Evolutionary conservation across 1,139 yeast species (phyloP), one percentile per base, ranked within the genome.

Genomic region (Candida glucosophila): DNA sequence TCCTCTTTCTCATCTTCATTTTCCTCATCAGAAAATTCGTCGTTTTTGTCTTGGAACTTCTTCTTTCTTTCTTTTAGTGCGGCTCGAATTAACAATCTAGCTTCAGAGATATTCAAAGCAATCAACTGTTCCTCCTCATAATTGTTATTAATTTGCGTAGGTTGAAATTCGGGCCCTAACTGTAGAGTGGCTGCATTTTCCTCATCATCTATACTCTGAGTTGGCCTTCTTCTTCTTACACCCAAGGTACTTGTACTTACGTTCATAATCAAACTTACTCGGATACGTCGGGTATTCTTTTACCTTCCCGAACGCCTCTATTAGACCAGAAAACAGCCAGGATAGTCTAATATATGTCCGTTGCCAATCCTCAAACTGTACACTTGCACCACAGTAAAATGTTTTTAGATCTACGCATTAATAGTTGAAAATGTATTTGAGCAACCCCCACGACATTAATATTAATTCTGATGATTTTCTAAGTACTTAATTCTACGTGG

Each of bases 131-230:
- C 80, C 30, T 71, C 73, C 31, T 76, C 73, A 14, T 95, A 95
- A 28, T 72, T 73, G 53, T 86, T 90, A 33, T 85, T 79, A 26
- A 79, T 59, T 51, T 86, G 96, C 24, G 71, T 70, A 31, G 79
- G 56, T 43, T 79, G 92, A 48, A 90, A 90, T 57, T 90, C 97
- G 15, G 94, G 90, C 4, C 98, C 98, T 29, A 90, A 67, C 46
- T 81, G 81, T 41, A 90, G 65, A 28, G 73, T 69, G 1, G 95
- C 77, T 1, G 96, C 90, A 46, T 90, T 92, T 48, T 90, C 97
- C 44, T 88, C 96, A 36, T 71, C 77, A 29, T 80, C 88, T 23
- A 79, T 78, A 30, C 69, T 67, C 31, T 74, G 77, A 31, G 74
- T 72, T 21, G 66, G 54, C 12, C 70, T 65, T 35, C 66, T 66